Evolutionary conservation across 306 rosid species (phyloP), one percentile per base, ranked within the genome.

Genomic region (Rosa lucieae): DNA sequence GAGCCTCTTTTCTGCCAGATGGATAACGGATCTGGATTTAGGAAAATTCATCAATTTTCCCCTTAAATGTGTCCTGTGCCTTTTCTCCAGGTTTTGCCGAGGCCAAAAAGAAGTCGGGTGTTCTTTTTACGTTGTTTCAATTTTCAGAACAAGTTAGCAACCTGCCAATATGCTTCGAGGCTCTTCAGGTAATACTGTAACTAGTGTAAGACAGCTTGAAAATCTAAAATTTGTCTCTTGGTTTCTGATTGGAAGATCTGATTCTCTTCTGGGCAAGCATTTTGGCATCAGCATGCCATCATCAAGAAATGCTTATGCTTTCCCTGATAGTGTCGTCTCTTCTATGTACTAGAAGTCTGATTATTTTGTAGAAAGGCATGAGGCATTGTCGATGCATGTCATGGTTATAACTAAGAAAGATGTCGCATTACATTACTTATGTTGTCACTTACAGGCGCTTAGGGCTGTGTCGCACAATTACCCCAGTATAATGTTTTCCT

Each of bases 391-490:
- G n/a, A 73, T 10, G 53, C 23, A 21, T 74, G 56, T 15, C 21
- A 66, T 42, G 6, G n/a, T 39, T 58, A 23, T 42, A 58, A 56
- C 52, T 12, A 42, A 32, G 63, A 71, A 52, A 53, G 15, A 29
- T 10, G 44, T 65, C 46, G 8, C 67, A 49, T 72, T 15, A 51
- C 62, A 32, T 53, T 72, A 4, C 9, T 35, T 29, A 49, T 49
- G 23, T 77, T 69, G 40, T 78, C 83, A 81, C 70, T 81, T 85
- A 29, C 90, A 92, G 97, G 97, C 93, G 21, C 92, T 95, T 40
- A 95, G 86, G 87, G 93, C 93, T 79, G 89, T 87, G 79, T 93
- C 85, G 67, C 99, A 95, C 85, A 93, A 81, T 85, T 93, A 91
- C 79, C 99, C 99, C 56, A 87, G 83, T 78, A 83, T 82, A 70